These are phyloP conservation scores for Orbilia blumenaviensis DNA, from an alignment of 2,329 filamentous ascomycete species.

Conservation along the genomic window DNA sequence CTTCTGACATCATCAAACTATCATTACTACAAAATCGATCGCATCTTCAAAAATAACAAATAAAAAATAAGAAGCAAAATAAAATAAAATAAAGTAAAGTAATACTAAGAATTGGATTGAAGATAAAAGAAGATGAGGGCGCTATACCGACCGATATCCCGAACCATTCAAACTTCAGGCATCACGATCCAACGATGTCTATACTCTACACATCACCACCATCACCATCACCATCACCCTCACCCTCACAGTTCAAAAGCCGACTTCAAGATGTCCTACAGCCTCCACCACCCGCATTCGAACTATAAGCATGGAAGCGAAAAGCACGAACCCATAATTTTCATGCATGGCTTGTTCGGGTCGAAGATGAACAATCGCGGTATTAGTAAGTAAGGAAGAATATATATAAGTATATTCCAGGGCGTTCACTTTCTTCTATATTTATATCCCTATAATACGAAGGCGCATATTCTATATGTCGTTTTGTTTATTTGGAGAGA, in stretches of 20 bases:
- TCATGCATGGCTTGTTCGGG: conserved; percentile 92
- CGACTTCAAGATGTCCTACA: conserved; percentile 67
- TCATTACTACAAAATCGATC: too few species aligned
- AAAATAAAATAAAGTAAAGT: too few species aligned
- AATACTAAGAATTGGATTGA: too few species aligned
- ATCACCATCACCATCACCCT: not conserved
- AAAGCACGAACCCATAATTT: conserved; percentile 74
- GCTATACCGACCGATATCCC: conserved; percentile 6
- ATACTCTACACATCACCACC: not conserved
- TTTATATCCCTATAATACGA: not conserved
- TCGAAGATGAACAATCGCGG: conserved; percentile 94
- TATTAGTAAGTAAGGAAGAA: conserved; percentile 82
- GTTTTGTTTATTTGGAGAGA: not conserved
- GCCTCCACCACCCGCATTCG: conserved; percentile 70
- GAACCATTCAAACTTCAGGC: not conserved
- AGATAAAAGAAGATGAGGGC: conserved; percentile 7
- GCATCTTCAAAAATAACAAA: too few species aligned
- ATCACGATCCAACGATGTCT: not conserved
- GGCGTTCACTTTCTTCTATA: not conserved
- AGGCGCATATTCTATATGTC: too few species aligned
- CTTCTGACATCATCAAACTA: too few species aligned
- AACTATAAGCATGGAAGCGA: conserved; percentile 59
- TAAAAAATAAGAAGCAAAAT: too few species aligned
- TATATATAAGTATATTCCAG: not conserved
- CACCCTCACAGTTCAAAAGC: too few species aligned